Conservation (phyloP, 176 grass and related monocot genomes). For the Zoysia japonica region DNA sequence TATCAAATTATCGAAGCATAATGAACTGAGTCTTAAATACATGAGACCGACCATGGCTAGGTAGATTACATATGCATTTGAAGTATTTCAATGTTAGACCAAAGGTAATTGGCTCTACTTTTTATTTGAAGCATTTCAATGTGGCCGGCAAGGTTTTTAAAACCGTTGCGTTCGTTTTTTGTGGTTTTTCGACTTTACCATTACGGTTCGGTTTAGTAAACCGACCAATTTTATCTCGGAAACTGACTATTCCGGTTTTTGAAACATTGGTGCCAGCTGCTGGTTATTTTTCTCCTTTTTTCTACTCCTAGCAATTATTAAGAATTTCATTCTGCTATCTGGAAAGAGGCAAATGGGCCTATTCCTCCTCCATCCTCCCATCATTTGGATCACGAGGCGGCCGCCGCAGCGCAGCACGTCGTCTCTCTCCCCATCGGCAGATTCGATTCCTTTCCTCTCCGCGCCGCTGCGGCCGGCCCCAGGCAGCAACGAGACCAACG, state of each 20-base stretch:
- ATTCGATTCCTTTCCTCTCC: slow-evolving; percentile 46
- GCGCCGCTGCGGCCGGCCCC: background rate
- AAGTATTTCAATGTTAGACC: background rate
- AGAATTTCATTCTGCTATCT: background rate
- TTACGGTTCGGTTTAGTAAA: too few relatives aligned
- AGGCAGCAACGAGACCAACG: background rate
- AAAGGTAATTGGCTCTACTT: too few relatives aligned
- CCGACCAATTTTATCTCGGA: too few relatives aligned
- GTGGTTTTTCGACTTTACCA: too few relatives aligned
- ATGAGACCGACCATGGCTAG: too few relatives aligned
- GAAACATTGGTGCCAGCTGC: background rate
- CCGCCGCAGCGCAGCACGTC: background rate
- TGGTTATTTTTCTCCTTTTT: background rate
- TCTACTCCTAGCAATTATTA: background rate
- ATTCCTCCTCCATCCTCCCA: background rate
- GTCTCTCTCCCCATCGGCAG: background rate
- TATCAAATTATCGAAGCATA: too few relatives aligned
- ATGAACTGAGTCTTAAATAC: too few relatives aligned
- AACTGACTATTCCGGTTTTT: too few relatives aligned
- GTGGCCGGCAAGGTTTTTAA: too few relatives aligned
- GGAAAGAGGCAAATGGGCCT: background rate
- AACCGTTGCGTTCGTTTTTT: too few relatives aligned
- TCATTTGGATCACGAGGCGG: slow-evolving; percentile 9
- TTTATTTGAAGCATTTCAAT: too few relatives aligned
- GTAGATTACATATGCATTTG: too few relatives aligned